Evolutionary conservation across 345 rosid species (phyloP).

Genomic region (Sonneratia caseolaris): DNA sequence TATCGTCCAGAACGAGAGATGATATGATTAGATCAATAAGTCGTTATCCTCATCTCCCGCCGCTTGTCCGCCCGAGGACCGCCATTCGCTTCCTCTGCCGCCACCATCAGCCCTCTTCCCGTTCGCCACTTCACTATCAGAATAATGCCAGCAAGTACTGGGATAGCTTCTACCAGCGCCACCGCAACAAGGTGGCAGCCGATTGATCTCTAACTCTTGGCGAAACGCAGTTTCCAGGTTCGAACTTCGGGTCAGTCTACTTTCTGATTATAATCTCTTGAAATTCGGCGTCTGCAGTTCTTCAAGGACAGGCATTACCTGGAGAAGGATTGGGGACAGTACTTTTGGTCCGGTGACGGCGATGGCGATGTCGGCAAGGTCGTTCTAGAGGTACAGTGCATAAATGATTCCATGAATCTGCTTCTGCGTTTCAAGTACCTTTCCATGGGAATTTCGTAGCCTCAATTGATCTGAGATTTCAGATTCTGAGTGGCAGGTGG

Average conservation of each 20-base stretch:
- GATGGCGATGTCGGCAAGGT: constrained; percentile 8
- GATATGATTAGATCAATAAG: background rate
- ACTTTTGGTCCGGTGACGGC: constrained; percentile 27
- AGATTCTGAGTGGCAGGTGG: constrained; percentile 26
- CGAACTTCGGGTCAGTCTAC: background rate
- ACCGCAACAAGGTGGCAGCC: constrained; percentile 26
- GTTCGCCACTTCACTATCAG: constrained; percentile 16
- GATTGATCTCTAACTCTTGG: background rate
- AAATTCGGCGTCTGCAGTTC: constrained; percentile 21
- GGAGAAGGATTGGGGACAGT: constrained; percentile 51
- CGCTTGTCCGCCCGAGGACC: constrained; percentile 4
- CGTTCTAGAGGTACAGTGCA: constrained; percentile 20
- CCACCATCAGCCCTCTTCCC: background rate
- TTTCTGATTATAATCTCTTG: background rate
- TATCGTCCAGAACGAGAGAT: constrained; percentile 25
- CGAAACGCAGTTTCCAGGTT: background rate
- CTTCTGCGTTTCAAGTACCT: background rate
- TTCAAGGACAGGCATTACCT: constrained; percentile 66
- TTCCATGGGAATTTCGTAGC: background rate
- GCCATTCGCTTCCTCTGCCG: constrained; percentile 7
- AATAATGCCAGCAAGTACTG: constrained; percentile 38
- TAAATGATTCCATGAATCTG: background rate
- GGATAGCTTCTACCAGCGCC: constrained; percentile 49
- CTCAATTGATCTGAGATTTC: background rate
- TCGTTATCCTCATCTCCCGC: background rate